These are phyloP conservation scores for Yamadazyma phyllophila DNA, from an alignment of 805 yeast species.

Conservation along the genomic window DNA sequence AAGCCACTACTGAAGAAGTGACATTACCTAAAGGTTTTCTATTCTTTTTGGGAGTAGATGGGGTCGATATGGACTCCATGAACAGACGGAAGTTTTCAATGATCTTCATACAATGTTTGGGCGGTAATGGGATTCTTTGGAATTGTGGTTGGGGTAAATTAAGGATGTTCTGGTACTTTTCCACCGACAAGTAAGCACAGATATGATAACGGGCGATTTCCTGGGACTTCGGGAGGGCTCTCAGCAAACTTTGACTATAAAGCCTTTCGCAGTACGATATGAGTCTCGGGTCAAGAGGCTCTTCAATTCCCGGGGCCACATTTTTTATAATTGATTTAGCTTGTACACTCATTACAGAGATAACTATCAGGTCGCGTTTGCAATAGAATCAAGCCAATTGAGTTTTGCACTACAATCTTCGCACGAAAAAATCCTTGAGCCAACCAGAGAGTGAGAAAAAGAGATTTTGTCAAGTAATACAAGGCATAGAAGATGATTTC, in stretches of 20 bases:
- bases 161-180: slow-evolving; percentile 40
- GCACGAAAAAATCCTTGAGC: slow-evolving; percentile 2
- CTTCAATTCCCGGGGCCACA: slow-evolving; percentile 48
- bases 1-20: not conserved
- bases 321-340: slow-evolving; percentile 41
- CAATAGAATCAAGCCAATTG: not conserved
- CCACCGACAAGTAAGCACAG: slow-evolving; percentile 62
- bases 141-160: slow-evolving; percentile 48
- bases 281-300: slow-evolving; percentile 43
- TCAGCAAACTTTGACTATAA: slow-evolving; percentile 52
- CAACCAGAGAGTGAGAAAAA: slow-evolving; percentile 15
- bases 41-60: slow-evolving; percentile 15
- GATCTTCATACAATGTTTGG: slow-evolving; percentile 38
- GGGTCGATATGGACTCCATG: slow-evolving; percentile 15
- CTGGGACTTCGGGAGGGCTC: slow-evolving; percentile 47
- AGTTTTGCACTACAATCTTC: slow-evolving; percentile 2
- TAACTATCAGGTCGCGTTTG: not conserved
- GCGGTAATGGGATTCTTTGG: slow-evolving; percentile 59
- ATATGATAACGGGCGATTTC: slow-evolving; percentile 68
- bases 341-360: slow-evolving; percentile 17
- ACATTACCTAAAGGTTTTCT: slow-evolving; percentile 7
- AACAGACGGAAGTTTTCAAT: slow-evolving; percentile 46
- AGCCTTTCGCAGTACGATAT: slow-evolving; percentile 36
- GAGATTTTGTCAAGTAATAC: not conserved
- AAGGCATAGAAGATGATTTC: slow-evolving; percentile 2